Conservation (phyloP, 331 rosid genomes). For the Phaseolus coccineus region DNA sequence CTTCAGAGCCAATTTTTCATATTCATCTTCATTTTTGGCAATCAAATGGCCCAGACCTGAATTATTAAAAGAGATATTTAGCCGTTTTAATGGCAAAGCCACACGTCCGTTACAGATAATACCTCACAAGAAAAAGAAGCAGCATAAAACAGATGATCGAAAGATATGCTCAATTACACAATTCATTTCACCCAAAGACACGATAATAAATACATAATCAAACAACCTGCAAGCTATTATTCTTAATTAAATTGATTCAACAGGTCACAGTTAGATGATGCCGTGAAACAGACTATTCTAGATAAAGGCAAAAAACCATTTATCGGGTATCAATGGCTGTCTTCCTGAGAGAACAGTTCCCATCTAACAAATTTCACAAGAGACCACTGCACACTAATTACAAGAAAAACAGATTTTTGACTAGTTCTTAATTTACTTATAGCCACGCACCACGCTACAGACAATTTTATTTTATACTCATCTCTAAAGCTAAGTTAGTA, state of each 20-base stretch:
- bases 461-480: not conserved
- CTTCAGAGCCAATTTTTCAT: slow-evolving; percentile 80
- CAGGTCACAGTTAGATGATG: not conserved
- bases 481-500: no score
- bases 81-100: slow-evolving; percentile 22
- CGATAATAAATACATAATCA: slow-evolving; percentile 1
- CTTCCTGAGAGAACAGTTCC: not conserved
- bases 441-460: not conserved
- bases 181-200: not conserved
- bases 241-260: not conserved
- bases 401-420: not conserved
- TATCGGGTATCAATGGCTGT: not conserved
- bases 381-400: not conserved
- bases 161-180: not conserved
- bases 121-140: not conserved
- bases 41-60: slow-evolving; percentile 77
- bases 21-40: slow-evolving; percentile 88
- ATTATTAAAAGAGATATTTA: slow-evolving; percentile 38
- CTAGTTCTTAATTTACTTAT: not conserved
- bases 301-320: slow-evolving; percentile 11
- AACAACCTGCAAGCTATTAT: not conserved
- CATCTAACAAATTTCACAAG: not conserved
- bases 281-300: not conserved
- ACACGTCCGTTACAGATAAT: not conserved
- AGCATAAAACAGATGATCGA: not conserved